Evolutionary conservation across 139 green algal species (phyloP).

Genomic region (Desmodesmus armatus): DNA sequence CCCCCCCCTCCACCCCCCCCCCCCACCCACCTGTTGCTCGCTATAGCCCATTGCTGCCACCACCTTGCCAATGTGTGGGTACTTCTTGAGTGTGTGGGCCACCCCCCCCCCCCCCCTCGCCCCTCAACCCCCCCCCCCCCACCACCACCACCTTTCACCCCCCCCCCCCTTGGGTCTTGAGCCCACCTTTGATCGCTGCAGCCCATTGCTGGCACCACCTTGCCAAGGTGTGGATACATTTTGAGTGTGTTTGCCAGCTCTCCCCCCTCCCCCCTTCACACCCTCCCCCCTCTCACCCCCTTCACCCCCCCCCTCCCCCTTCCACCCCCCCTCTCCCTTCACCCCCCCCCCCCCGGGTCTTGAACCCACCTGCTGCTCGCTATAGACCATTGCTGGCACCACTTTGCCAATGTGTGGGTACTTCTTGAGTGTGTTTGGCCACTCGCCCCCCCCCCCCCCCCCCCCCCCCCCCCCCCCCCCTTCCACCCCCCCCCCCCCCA

Average conservation of each 20-base stretch:
- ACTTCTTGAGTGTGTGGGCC: no score
- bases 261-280: background rate
- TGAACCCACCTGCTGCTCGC: constrained; percentile 41
- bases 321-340: no score
- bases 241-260: constrained; percentile 14
- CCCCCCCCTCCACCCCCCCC: no score
- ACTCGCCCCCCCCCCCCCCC: no score
- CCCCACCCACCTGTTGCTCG: constrained; percentile 41
- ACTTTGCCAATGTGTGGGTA: constrained; percentile 56
- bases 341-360: background rate
- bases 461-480: no score
- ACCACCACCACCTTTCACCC: no score
- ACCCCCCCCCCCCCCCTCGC: no score
- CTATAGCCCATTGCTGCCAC: constrained; percentile 61
- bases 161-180: no score
- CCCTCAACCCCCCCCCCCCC: no score
- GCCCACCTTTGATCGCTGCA: background rate
- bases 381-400: constrained; percentile 65
- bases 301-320: background rate
- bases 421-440: no score
- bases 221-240: background rate
- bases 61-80: constrained; percentile 47
- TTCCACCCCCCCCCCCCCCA: no score
- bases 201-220: background rate
- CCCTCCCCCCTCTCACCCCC: background rate